Percentiles rank a stretch among this genome's conserved stretches.
These are phyloP conservation scores for Cercophora sp. DNA, from an alignment of 495 filamentous ascomycete species.

Conservation along the genomic window DNA sequence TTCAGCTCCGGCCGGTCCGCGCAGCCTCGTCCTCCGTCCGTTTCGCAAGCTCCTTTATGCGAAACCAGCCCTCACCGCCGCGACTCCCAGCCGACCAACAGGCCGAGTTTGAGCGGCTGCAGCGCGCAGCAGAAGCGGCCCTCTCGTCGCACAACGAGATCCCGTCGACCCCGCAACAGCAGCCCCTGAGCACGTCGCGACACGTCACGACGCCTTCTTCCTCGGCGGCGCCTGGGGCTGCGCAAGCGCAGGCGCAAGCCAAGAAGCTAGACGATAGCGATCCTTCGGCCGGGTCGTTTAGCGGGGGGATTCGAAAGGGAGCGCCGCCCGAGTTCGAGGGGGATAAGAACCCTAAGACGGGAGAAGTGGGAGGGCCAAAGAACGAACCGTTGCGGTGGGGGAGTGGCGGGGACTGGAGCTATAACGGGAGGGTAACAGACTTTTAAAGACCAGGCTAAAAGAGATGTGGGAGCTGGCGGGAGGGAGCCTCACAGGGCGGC, in stretches of 20 bases:
- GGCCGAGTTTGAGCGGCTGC: constrained; percentile 86
- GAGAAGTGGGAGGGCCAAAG: constrained; percentile 95
- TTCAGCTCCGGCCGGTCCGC: no score
- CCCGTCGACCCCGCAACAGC: neutral
- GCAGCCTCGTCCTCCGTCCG: neutral
- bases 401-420: constrained; percentile 80
- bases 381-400: constrained; percentile 95
- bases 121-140: constrained; percentile 47
- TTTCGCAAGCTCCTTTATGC: constrained; percentile 30
- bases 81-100: constrained; percentile 84
- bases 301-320: constrained; percentile 48
- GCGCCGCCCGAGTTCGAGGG: constrained; percentile 91
- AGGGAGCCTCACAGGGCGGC: no score
- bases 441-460: no score
- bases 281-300: constrained; percentile 23
- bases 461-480: no score
- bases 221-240: neutral
- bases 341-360: constrained; percentile 87
- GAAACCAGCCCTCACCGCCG: constrained; percentile 64
- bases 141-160: constrained; percentile 25
- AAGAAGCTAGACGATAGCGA: constrained; percentile 2
- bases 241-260: neutral
- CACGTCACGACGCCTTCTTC: constrained; percentile 19
- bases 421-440: constrained; percentile 91
- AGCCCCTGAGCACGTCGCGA: constrained; percentile 20